A percentile compares a stretch with the other conserved stretches of the same genome.
Evolutionary conservation across 768 basidiomycete genomes (phyloP).

Genomic region (Russula griseocarnosa): DNA sequence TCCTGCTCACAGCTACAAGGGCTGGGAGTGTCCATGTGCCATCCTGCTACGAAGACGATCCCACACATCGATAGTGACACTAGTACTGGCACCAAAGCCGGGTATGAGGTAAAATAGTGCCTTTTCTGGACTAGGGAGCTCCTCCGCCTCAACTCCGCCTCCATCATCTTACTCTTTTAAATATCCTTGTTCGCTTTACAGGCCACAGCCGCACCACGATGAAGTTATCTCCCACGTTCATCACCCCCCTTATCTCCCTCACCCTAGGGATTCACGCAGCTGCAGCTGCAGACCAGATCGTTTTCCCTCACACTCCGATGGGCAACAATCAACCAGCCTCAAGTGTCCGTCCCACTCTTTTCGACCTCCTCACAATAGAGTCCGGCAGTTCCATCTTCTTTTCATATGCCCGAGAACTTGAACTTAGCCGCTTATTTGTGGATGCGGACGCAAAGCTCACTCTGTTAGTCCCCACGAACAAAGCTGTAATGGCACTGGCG

Average conservation of each 20-base stretch:
- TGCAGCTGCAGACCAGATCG: slow-evolving; percentile 9
- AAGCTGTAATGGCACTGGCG: slow-evolving; percentile 75
- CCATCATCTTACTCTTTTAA: neutral
- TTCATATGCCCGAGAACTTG: slow-evolving; percentile 71
- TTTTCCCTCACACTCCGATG: slow-evolving; percentile 13
- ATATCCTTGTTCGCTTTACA: neutral
- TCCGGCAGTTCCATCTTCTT: slow-evolving; percentile 75
- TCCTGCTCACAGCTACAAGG: slow-evolving; percentile 16
- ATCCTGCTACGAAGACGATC: slow-evolving; percentile 51
- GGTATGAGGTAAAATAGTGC: neutral
- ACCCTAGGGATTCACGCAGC: slow-evolving; percentile 7
- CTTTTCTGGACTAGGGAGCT: neutral
- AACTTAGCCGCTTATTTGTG: slow-evolving; percentile 50
- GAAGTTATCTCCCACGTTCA: slow-evolving; percentile 12
- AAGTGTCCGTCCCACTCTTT: slow-evolving; percentile 46
- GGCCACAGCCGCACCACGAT: neutral
- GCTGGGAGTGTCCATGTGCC: slow-evolving; percentile 17
- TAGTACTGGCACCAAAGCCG: neutral
- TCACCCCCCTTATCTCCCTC: slow-evolving; percentile 5
- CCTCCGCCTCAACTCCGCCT: neutral
- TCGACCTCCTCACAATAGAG: slow-evolving; percentile 78
- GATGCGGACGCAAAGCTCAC: slow-evolving; percentile 42
- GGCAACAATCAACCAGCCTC: neutral
- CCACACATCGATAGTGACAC: slow-evolving; percentile 60
- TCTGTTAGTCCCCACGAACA: slow-evolving; percentile 80